Conservation (phyloP, 345 rosid species). For the Aquilaria malaccensis region DNA sequence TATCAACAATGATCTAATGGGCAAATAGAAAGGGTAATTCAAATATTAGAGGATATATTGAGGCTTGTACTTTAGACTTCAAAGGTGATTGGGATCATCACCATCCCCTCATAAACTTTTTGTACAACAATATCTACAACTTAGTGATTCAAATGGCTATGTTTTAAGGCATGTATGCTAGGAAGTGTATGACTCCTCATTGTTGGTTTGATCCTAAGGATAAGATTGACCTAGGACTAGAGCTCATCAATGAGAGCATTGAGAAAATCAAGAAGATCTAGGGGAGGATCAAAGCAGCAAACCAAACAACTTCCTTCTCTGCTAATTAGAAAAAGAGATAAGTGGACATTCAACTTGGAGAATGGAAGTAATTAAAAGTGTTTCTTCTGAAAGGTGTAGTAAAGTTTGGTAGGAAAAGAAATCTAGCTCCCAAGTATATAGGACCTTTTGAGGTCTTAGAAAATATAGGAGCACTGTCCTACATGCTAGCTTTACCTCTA, state of each 20-base stretch:
- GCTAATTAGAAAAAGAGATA: neutral
- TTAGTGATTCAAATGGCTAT: constrained; percentile 1
- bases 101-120: neutral
- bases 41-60: neutral
- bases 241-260: neutral
- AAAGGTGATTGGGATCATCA: constrained; percentile 2
- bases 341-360: neutral
- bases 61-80: neutral
- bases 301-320: neutral
- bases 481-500: too few species aligned
- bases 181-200: neutral
- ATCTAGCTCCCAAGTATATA: too few species aligned
- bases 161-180: constrained; percentile 6
- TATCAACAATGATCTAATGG: constrained; percentile 10
- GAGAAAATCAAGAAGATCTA: neutral
- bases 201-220: constrained; percentile 4
- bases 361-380: neutral
- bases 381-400: neutral
- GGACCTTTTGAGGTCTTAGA: too few species aligned
- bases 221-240: neutral
- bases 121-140: constrained; percentile 2
- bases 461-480: too few species aligned
- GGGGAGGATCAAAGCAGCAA: too few species aligned
- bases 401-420: too few species aligned
- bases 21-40: neutral